A percentile compares a stretch with the other conserved stretches of the same genome.
phyloP scores from a whole-genome alignment of 78 protist genomes.

The Salpingoeca rosetta region DNA sequence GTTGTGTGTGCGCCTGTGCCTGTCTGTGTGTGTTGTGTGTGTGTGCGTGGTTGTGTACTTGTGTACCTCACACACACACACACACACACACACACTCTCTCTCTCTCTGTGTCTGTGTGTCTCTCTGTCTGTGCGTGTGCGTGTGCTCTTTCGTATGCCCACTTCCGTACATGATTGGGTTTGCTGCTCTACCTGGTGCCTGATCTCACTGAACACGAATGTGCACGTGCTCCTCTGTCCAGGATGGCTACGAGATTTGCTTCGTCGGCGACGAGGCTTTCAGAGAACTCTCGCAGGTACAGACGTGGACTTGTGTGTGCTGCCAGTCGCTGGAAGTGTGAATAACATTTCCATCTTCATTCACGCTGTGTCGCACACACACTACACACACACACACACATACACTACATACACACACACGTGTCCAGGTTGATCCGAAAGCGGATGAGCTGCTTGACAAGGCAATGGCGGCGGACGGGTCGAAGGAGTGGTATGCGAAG shows the following conservation, averaged over 20 bases:
- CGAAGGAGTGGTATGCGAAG: neutral
- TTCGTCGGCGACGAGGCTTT: constrained; percentile 11
- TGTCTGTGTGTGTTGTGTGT: too few species aligned
- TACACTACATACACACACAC: neutral
- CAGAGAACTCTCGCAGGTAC: neutral
- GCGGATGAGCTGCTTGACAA: neutral
- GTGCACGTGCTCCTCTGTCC: too few species aligned
- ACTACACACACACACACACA: neutral
- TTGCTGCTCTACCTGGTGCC: too few species aligned
- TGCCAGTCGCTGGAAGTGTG: neutral
- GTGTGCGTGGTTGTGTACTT: too few species aligned
- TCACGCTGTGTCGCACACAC: neutral
- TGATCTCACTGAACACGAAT: too few species aligned
- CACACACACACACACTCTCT: too few species aligned
- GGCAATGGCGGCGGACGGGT: neutral
- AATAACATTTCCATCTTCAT: neutral
- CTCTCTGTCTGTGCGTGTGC: too few species aligned
- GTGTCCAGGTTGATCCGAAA: neutral
- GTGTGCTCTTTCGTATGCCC: too few species aligned
- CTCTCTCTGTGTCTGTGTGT: too few species aligned
- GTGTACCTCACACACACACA: too few species aligned
- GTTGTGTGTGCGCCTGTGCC: too few species aligned
- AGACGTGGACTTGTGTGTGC: neutral
- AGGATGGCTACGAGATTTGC: constrained; percentile 11
- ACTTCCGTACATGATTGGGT: too few species aligned